These are phyloP conservation scores for Phaeotremella skinneri DNA, from an alignment of 768 basidiomycete species.

Conservation along the genomic window DNA sequence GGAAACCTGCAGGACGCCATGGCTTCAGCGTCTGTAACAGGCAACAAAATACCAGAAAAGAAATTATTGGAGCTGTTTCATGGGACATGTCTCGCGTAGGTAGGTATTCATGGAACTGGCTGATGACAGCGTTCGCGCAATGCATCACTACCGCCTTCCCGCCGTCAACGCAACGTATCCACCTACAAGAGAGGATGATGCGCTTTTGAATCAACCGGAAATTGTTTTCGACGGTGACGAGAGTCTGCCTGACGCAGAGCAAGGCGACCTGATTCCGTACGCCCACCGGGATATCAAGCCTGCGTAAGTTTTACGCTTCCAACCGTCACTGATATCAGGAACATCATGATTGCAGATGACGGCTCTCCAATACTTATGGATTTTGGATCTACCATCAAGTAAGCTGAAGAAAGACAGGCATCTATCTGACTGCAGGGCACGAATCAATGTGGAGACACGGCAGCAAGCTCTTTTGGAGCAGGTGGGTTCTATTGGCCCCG, in stretches of 20 bases:
- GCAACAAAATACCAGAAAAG: constrained; percentile 77
- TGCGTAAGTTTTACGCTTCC: constrained; percentile 60
- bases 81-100: constrained; percentile 80
- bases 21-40: constrained; percentile 76
- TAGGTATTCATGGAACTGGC: not conserved
- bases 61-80: constrained; percentile 87
- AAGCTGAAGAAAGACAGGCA: constrained; percentile 5
- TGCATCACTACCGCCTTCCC: constrained; percentile 79
- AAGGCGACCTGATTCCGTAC: constrained; percentile 71
- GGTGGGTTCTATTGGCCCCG: constrained; percentile 52
- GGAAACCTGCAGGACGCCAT: constrained; percentile 96
- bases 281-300: constrained; percentile 97
- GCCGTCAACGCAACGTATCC: constrained; percentile 44
- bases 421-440: constrained; percentile 55
- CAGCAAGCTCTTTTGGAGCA: constrained; percentile 87
- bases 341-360: constrained; percentile 95
- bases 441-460: constrained; percentile 75
- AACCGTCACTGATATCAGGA: constrained; percentile 57
- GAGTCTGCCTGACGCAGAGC: constrained; percentile 57
- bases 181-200: constrained; percentile 57
- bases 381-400: constrained; percentile 82
- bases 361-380: constrained; percentile 93
- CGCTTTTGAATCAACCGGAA: constrained; percentile 65
- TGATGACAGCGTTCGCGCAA: constrained; percentile 64
- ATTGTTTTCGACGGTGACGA: constrained; percentile 79